These are phyloP conservation scores for Chamaecyparis obtusa DNA, from an alignment of 75 land plant species.

Conservation along the genomic window DNA sequence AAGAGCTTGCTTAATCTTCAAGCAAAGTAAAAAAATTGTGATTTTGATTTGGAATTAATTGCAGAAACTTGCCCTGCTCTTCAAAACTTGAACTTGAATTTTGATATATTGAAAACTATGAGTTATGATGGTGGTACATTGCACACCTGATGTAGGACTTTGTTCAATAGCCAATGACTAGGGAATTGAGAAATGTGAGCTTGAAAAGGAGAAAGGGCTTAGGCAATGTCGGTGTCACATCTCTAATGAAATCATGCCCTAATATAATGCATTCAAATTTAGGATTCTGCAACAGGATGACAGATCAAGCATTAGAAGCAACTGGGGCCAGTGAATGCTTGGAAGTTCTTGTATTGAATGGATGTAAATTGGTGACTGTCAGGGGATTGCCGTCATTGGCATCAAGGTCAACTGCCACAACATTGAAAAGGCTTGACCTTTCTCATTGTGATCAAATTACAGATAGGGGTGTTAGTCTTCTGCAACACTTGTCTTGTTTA, in stretches of 20 bases:
- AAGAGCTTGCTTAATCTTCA: constrained; percentile 10
- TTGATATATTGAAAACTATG: not conserved
- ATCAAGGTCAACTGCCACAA: not conserved
- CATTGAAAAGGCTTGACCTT: constrained; percentile 15
- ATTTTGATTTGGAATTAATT: constrained; percentile 21
- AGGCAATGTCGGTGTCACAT: constrained; percentile 18
- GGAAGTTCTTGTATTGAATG: constrained; percentile 12
- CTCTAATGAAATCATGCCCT: constrained; percentile 16
- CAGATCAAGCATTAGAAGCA: constrained; percentile 20
- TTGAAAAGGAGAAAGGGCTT: constrained; percentile 18
- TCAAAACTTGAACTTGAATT: constrained; percentile 15
- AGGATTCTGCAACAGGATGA: constrained; percentile 13
- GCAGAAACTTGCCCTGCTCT: constrained; percentile 20
- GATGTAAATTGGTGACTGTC: constrained; percentile 17
- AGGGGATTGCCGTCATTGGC: constrained; percentile 3
- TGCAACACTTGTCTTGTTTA: constrained; percentile 1
- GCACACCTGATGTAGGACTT: constrained; percentile 11
- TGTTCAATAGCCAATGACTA: constrained; percentile 10
- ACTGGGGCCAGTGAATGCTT: constrained; percentile 6
- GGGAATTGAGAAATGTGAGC: constrained; percentile 10
- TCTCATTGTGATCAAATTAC: constrained; percentile 17
- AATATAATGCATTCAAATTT: constrained; percentile 11
- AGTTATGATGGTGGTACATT: not conserved
- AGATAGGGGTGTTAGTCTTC: constrained; percentile 11
- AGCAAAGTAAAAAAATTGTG: not conserved